Evolutionary conservation across 345 rosid species (phyloP).

Genomic region (Cardamine occulta): DNA sequence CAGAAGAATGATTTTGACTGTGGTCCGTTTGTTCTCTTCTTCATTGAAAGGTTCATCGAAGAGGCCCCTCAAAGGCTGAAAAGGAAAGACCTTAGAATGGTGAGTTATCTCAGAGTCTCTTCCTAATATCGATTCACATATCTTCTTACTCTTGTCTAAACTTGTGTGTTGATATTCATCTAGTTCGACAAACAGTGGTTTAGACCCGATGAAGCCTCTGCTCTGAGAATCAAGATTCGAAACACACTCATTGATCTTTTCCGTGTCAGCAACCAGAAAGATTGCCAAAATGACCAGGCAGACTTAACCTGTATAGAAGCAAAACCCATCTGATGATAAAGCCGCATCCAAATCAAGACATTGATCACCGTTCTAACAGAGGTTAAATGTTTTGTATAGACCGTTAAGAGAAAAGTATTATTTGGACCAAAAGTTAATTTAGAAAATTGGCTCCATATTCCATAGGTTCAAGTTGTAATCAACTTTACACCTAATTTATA

Average conservation of each 20-base stretch:
- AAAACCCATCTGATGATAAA: constrained; percentile 15
- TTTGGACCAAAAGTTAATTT: constrained; percentile 1
- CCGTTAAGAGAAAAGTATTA: background rate
- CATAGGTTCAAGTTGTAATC: background rate
- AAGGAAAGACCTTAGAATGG: constrained; percentile 77
- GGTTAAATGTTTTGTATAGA: constrained; percentile 18
- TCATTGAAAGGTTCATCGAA: constrained; percentile 82
- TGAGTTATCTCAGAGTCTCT: constrained; percentile 38
- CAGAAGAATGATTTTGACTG: constrained; percentile 93
- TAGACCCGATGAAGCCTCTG: constrained; percentile 82
- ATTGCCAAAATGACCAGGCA: too few species aligned
- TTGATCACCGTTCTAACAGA: constrained; percentile 17
- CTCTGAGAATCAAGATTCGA: constrained; percentile 68
- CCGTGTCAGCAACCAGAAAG: constrained; percentile 35
- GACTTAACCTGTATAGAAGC: constrained; percentile 23
- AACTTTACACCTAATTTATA: background rate
- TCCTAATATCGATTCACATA: background rate
- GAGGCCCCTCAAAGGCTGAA: constrained; percentile 85
- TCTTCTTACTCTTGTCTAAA: constrained; percentile 16
- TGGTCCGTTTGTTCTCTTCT: constrained; percentile 87
- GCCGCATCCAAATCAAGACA: constrained; percentile 22
- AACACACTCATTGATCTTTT: constrained; percentile 60
- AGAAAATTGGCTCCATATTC: background rate
- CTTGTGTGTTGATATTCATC: background rate
- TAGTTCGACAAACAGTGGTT: constrained; percentile 92